Conservation (phyloP, 106 monocot species). For the Cymbidium sinense region DNA sequence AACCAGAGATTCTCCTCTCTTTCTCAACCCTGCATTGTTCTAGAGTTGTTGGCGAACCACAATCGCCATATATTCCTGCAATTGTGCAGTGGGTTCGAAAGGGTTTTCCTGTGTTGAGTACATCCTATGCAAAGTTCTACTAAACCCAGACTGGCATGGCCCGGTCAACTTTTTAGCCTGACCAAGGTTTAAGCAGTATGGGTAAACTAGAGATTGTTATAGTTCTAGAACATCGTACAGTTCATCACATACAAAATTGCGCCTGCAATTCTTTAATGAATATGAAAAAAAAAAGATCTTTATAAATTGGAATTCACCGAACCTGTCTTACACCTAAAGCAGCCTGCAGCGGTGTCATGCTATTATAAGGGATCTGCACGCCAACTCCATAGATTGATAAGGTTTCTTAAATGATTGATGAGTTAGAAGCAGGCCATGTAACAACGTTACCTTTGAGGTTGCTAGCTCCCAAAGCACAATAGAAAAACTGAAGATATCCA, state of each 20-base stretch:
- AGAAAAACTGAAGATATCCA: slow-evolving; percentile 88
- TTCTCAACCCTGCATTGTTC: no score
- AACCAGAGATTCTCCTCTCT: no score
- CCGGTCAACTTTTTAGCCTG: neutral
- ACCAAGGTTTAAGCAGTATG: neutral
- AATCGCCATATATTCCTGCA: no score
- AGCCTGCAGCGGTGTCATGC: slow-evolving; percentile 71
- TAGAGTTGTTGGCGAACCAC: no score
- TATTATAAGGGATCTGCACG: slow-evolving; percentile 57
- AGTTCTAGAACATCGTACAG: neutral
- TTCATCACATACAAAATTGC: neutral
- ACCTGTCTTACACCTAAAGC: slow-evolving; percentile 66
- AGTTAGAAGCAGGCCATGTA: neutral
- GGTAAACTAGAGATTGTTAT: neutral
- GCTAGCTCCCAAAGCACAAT: slow-evolving; percentile 95
- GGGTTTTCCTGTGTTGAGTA: neutral
- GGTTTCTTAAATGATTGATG: neutral
- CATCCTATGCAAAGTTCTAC: neutral
- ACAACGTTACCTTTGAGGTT: slow-evolving; percentile 70
- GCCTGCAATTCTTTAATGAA: neutral
- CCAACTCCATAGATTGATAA: slow-evolving; percentile 5
- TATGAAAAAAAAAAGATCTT: neutral
- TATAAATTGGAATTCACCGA: neutral
- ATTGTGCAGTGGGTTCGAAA: no score
- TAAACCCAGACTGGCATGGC: neutral